Evolutionary conservation across 2,329 filamentous ascomycete genomes (phyloP).

Genomic region (Paracamarosporium sp.): DNA sequence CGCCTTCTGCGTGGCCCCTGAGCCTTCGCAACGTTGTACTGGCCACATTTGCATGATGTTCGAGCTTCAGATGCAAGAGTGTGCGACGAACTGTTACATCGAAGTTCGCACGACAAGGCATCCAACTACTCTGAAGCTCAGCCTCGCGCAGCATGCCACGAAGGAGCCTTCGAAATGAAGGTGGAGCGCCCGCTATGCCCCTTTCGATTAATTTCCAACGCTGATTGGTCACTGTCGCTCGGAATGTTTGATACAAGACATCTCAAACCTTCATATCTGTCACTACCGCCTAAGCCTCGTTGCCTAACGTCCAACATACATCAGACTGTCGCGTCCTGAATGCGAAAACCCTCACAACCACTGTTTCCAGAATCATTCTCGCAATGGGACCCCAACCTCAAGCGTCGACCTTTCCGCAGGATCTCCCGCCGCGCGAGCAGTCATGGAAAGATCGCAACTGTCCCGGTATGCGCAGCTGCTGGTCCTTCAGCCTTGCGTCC

Average conservation of each 20-base stretch:
- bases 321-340: neutral
- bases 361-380: neutral
- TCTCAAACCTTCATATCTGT: neutral
- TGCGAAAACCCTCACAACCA: too few species aligned
- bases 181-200: neutral
- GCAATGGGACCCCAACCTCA: neutral
- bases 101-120: too few species aligned
- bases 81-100: too few species aligned
- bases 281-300: neutral
- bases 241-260: neutral
- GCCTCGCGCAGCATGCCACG: neutral
- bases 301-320: neutral
- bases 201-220: neutral
- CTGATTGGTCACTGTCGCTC: neutral
- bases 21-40: neutral
- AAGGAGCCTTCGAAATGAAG: neutral
- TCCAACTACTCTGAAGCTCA: neutral
- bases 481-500: conserved; percentile 54
- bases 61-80: too few species aligned
- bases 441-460: conserved; percentile 52
- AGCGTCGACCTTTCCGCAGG: conserved; percentile 6
- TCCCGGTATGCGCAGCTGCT: conserved; percentile 50
- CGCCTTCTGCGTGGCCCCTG: neutral
- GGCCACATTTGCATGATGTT: too few species aligned
- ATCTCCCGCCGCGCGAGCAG: conserved; percentile 30